Percentiles rank a stretch among this genome's conserved stretches.
phyloP scores from a whole-genome alignment of 1,284 basidiomycete species.

The Ustilago vetiveriae region DNA sequence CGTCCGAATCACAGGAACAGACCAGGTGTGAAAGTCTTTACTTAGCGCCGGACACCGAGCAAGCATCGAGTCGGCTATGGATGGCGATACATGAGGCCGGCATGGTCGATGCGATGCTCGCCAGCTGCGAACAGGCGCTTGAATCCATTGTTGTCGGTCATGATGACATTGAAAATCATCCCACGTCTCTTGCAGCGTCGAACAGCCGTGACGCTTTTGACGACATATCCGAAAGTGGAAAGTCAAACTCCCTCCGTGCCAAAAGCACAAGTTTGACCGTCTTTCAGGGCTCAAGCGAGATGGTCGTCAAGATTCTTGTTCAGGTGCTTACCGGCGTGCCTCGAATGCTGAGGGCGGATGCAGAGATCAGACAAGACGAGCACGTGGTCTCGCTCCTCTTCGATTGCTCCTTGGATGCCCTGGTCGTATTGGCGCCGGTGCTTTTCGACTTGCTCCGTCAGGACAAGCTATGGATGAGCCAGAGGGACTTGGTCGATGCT shows the following conservation, averaged over 20 bases:
- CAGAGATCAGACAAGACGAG: constrained; percentile 20
- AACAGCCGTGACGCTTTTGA: constrained; percentile 21
- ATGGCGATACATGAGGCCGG: constrained; percentile 19
- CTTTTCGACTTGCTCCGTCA: constrained; percentile 13
- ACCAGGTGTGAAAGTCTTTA: neutral
- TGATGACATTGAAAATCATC: neutral
- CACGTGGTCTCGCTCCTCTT: constrained; percentile 17
- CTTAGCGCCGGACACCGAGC: neutral
- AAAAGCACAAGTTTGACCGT: neutral
- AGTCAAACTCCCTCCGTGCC: neutral
- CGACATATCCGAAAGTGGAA: constrained; percentile 20
- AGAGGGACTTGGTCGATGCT: constrained; percentile 32
- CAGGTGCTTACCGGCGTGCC: constrained; percentile 19
- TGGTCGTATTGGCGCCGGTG: constrained; percentile 17
- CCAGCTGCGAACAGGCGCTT: constrained; percentile 18
- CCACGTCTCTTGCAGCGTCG: neutral
- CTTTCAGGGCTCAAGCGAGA: neutral
- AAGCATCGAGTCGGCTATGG: constrained; percentile 4
- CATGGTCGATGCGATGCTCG: constrained; percentile 10
- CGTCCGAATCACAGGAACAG: no score
- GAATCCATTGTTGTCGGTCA: constrained; percentile 13
- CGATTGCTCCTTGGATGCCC: constrained; percentile 16
- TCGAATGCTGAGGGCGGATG: constrained; percentile 9
- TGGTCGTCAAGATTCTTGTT: constrained; percentile 6
- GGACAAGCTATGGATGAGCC: constrained; percentile 30